Evolutionary conservation across 306 rosid genomes (phyloP), one percentile per base, ranked within the genome.

Genomic region (Dicorynia guianensis): DNA sequence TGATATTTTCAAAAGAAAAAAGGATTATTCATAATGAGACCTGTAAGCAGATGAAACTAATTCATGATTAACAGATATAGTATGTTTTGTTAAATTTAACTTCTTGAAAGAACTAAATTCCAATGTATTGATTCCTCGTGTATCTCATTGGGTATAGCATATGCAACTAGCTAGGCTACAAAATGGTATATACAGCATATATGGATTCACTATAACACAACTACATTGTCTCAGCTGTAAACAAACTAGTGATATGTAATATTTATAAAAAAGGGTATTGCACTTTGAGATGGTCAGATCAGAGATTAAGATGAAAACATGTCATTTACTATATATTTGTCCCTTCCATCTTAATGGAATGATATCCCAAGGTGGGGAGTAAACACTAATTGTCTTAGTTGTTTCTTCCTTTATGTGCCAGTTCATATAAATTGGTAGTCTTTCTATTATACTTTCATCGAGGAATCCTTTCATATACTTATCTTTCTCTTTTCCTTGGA

Each of bases 11-110:
- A 4, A 6, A 8, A 55, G 33, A 3, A 8, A 38, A 38, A 36
- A 7, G 30, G 46, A 2, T 12, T 52, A 33, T 59, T 18, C 3
- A 47, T 2, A 9, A 54, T 12, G 39, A 74, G 36, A 38, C 42
- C 42, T 48, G 44, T 50, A 62, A 74, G 63, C 63, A 10, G 5
- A 17, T 8, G 48, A 69, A 74, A 62, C 36, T 12, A 74, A 61
- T 18, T 74, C 69, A 35, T 61, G 54, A 17, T 62, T 67, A n/a
- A 44, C 35, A 5, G 30, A 59, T 48, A 15, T 63, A 4, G 5
- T 58, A 55, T 55, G 14, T 50, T 14, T 13, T 74, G 50, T 7
- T 18, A 62, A 13, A 34, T n/a, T 4, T 0, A 20, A 50, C 47
- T 38, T 40, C 9, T 33, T 50, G 6, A 7, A 34, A 15, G 64